phyloP scores from a whole-genome alignment of 352 stramenopile species.

The Phytophthora tentaculata region DNA sequence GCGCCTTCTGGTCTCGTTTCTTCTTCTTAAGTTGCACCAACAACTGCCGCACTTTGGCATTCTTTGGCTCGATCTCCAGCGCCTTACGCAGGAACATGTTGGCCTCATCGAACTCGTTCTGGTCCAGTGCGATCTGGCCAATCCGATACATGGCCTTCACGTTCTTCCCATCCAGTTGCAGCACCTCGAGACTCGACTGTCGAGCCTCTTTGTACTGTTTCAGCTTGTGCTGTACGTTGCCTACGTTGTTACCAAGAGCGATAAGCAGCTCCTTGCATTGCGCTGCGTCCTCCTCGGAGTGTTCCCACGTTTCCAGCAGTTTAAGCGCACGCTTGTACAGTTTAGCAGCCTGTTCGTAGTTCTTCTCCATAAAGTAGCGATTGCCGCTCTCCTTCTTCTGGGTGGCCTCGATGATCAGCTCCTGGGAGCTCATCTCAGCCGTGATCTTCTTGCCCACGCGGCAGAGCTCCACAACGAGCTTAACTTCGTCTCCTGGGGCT shows the following conservation, averaged over 20 bases:
- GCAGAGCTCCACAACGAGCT: conserved; percentile 63
- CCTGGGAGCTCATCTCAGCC: conserved; percentile 72
- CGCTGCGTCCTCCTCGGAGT: conserved; percentile 50
- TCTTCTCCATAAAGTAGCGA: conserved; percentile 81
- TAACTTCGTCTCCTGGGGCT: conserved; percentile 52
- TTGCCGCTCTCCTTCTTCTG: conserved; percentile 90
- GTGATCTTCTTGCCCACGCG: conserved; percentile 72
- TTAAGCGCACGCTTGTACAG: conserved; percentile 87
- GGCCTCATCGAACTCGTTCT: conserved; percentile 77
- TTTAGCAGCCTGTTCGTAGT: conserved; percentile 84
- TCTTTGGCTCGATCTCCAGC: conserved; percentile 70
- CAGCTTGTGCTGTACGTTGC: conserved; percentile 81
- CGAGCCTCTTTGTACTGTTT: conserved; percentile 77
- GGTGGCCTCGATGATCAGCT: conserved; percentile 75
- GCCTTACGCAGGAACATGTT: conserved; percentile 64
- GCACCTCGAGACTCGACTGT: conserved; percentile 80
- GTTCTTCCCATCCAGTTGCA: conserved; percentile 75
- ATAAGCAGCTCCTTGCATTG: conserved; percentile 81
- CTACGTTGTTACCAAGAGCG: conserved; percentile 84
- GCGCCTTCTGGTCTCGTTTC: conserved; percentile 62
- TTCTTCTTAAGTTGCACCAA: conserved; percentile 73
- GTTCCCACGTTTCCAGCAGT: conserved; percentile 79
- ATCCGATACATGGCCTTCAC: conserved; percentile 85
- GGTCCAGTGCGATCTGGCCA: conserved; percentile 69
- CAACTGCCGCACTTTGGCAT: conserved; percentile 69